Evolutionary conservation across 1,139 yeast genomes (phyloP).

Genomic region (Saccharomyces hybrid): DNA sequence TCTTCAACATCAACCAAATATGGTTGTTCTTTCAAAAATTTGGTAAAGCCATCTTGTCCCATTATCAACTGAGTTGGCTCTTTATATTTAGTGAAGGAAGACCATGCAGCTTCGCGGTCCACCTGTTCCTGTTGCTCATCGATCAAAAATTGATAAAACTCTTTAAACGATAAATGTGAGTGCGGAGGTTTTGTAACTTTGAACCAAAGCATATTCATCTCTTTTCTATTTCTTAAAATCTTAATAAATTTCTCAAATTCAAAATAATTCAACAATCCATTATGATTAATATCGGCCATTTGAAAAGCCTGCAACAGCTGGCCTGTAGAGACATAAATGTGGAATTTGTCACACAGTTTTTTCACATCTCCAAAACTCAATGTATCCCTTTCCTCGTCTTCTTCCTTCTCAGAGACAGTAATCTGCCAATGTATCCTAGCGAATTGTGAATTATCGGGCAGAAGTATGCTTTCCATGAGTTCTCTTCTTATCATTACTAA

Average conservation of each 20-base stretch:
- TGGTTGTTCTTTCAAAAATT: slow-evolving; percentile 41
- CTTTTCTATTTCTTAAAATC: slow-evolving; percentile 43
- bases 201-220: slow-evolving; percentile 40
- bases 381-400: slow-evolving; percentile 36
- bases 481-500: slow-evolving; percentile 45
- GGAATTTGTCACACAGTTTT: slow-evolving; percentile 56
- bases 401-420: slow-evolving; percentile 37
- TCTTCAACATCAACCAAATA: slow-evolving; percentile 19
- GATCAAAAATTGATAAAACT: slow-evolving; percentile 42
- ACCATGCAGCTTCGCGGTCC: slow-evolving; percentile 29
- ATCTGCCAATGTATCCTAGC: slow-evolving; percentile 52
- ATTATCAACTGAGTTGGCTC: slow-evolving; percentile 9
- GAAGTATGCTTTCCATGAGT: slow-evolving; percentile 45
- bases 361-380: slow-evolving; percentile 64
- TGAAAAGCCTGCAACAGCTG: slow-evolving; percentile 40
- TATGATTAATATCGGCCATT: slow-evolving; percentile 41
- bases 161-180: slow-evolving; percentile 29
- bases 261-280: slow-evolving; percentile 49
- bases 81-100: slow-evolving; percentile 43
- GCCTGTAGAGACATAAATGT: slow-evolving; percentile 51
- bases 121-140: slow-evolving; percentile 46
- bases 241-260: slow-evolving; percentile 71
- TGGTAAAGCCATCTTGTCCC: slow-evolving; percentile 7
- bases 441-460: slow-evolving; percentile 45
- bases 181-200: slow-evolving; percentile 12